Evolutionary conservation across 768 basidiomycete species (phyloP).

Genomic region (Pleurotus djamor): DNA sequence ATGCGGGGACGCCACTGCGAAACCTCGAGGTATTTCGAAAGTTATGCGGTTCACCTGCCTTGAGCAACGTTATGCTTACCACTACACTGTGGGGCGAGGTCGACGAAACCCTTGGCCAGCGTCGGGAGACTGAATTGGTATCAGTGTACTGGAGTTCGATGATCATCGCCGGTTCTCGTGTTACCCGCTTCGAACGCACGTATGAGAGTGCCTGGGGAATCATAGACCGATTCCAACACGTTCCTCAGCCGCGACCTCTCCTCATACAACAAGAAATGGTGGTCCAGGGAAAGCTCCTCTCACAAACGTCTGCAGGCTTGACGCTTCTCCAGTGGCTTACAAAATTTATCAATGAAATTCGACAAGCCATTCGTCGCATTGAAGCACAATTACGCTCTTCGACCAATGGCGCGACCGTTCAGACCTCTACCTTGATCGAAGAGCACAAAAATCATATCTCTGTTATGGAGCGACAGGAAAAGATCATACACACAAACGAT

Average conservation of each 20-base stretch:
- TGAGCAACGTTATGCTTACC: constrained; percentile 6
- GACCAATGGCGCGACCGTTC: background rate
- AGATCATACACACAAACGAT: too few species aligned
- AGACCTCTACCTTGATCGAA: too few species aligned
- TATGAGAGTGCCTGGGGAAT: constrained; percentile 2
- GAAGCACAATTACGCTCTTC: background rate
- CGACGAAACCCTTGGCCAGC: background rate
- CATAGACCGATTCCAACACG: background rate
- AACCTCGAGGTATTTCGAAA: constrained; percentile 1
- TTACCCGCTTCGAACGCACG: background rate
- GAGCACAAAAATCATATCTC: too few species aligned
- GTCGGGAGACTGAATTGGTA: background rate
- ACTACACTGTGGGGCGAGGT: constrained; percentile 6
- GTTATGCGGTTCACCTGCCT: constrained; percentile 1
- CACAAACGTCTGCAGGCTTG: background rate
- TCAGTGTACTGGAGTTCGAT: constrained; percentile 4
- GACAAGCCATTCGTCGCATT: constrained; percentile 1
- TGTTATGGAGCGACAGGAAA: too few species aligned
- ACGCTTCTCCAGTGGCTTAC: background rate
- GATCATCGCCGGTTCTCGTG: constrained; percentile 1
- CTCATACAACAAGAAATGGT: constrained; percentile 4
- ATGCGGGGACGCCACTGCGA: constrained; percentile 1
- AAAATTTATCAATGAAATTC: background rate
- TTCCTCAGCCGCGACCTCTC: background rate
- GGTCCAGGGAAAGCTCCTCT: background rate